Base-by-base conservation (phyloP, 805 yeast species). In the Yarrowia alimentaria region DNA sequence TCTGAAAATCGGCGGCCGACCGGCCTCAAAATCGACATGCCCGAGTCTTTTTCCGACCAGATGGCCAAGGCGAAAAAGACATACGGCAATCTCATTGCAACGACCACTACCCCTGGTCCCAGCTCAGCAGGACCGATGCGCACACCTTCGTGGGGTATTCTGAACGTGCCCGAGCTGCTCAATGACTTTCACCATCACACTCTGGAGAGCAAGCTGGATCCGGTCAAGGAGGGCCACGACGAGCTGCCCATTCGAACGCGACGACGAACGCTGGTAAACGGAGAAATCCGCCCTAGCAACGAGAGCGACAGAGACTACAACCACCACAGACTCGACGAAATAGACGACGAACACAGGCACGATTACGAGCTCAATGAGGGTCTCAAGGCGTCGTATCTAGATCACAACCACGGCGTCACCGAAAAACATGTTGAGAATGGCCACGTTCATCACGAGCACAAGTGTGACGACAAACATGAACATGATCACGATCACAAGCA, bases 101-200 rank as follows among this genome's bases (percentile, higher is more conserved):
- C n/a, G n/a, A n/a, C n/a, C 33, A 40, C 26, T 40, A 16, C 43
- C 30, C 24, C 21, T 11, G 43, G 43, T 2, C 47, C 47, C 2
- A 11, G n/a, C 2, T 40, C 47, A 2, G 47, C 47, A 10, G 47
- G 47, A 6, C 47, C 47, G 19, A 26, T 40, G 33, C 14, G 50
- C 32, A 47, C 42, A 6, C 42, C 51, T 1, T 47, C 51, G 2
- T 47, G 51, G 51, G 51, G 51, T 25, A 33, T 47, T 24, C 33
- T 47, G 12, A 24, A 47, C 19, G 51, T 47, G 20, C 51, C 51
- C n/a, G 42, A 32, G 19, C 14, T 47, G 32, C 25, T 47, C 9
- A 24, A 32, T 26, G 51, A 47, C 24, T 47, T 47, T 19, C 51
- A 47, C 12, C 51, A 34, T 14, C 51, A 47, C 26, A 47, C 51